Base-by-base conservation (phyloP, 306 rosid genomes). In the Fagus sylvatica region DNA sequence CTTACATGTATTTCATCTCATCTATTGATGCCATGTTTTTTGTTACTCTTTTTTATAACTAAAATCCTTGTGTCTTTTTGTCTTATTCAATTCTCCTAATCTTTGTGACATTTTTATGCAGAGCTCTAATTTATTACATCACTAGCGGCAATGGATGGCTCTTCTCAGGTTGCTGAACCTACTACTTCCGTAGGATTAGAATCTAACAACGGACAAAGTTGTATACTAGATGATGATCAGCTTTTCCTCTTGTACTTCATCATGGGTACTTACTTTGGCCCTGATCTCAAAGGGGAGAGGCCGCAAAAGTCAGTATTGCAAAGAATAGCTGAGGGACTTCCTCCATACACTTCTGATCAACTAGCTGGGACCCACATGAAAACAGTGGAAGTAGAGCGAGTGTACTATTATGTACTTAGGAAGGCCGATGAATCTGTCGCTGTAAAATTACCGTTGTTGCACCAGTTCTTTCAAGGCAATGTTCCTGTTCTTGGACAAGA, bases 221-320 rank as follows among this genome's bases (percentile, higher is more conserved):
- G 79, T 62, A 48, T 33, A 12, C 65, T 54, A 2, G 81, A 71
- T 30, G 80, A 87, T 82, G 86, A 87, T 79, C 90, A 83, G 30
- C 69, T 69, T 13, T 89, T 86, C 65, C 82, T 89, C 75, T 39
- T 88, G 83, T 86, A 67, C 85, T 91, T 86, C 81, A 79, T 91
- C 13, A 59, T 83, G 74, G 92, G 92, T 36, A 88, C 85, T 66
- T 88, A 85, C 82, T 89, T 91, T 70, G 92, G 94, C 13, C 94
- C 97, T 16, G 83, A 83, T 54, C 78, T 89, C 70, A 89, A 85
- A 82, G 84, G 77, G 1, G 77, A 81, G 65, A 46, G 54, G 76
- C 61, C 65, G 5, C 79, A 76, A 55, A 89, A 83, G 80, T 85
- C 92, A 34, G 66, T 89, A 5, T 81, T 88, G 82, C 91, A 88